A percentile compares a stretch with the other conserved stretches of the same genome.
These are phyloP conservation scores for Penicillium aurantiogriseum DNA, from an alignment of 2,329 filamentous ascomycete genomes.

Conservation along the genomic window DNA sequence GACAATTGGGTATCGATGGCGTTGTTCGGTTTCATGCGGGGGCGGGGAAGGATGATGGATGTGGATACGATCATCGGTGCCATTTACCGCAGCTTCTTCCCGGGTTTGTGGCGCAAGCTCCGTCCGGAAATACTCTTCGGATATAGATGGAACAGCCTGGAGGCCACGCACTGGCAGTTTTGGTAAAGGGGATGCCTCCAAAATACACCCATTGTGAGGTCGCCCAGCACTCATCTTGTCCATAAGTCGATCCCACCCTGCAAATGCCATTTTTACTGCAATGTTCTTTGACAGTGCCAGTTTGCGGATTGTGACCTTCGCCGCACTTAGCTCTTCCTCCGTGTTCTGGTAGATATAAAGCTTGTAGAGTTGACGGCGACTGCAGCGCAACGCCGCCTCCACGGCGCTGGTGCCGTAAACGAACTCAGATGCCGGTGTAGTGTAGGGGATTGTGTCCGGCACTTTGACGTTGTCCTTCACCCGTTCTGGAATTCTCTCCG, in stretches of 20 bases:
- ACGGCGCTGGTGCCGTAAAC: slow-evolving; percentile 83
- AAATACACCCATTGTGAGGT: slow-evolving; percentile 84
- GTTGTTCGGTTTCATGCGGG: slow-evolving; percentile 7
- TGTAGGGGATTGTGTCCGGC: slow-evolving; percentile 60
- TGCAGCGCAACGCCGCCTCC: slow-evolving; percentile 69
- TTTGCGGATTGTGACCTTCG: slow-evolving; percentile 37
- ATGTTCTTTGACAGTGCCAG: slow-evolving; percentile 48
- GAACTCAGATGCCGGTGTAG: slow-evolving; percentile 86
- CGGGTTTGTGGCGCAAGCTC: slow-evolving; percentile 64
- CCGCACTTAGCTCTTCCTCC: slow-evolving; percentile 52
- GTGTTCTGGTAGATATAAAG: slow-evolving; percentile 71
- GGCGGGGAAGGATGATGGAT: slow-evolving; percentile 24
- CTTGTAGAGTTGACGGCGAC: slow-evolving; percentile 73
- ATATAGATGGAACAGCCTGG: slow-evolving; percentile 47
- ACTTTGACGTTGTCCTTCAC: slow-evolving; percentile 37
- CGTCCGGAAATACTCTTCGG: slow-evolving; percentile 57
- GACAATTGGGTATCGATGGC: slow-evolving; percentile 40
- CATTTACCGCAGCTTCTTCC: slow-evolving; percentile 75
- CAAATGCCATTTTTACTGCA: slow-evolving; percentile 58
- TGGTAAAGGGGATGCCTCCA: slow-evolving; percentile 83
- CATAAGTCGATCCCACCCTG: slow-evolving; percentile 65
- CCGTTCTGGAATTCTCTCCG: slow-evolving; percentile 31
- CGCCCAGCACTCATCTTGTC: slow-evolving; percentile 79
- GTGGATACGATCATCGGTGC: slow-evolving; percentile 54
- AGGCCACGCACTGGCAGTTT: slow-evolving; percentile 65